These are phyloP conservation scores for Blumeriella jaapii DNA, from an alignment of 2,329 filamentous ascomycete genomes.

Conservation along the genomic window DNA sequence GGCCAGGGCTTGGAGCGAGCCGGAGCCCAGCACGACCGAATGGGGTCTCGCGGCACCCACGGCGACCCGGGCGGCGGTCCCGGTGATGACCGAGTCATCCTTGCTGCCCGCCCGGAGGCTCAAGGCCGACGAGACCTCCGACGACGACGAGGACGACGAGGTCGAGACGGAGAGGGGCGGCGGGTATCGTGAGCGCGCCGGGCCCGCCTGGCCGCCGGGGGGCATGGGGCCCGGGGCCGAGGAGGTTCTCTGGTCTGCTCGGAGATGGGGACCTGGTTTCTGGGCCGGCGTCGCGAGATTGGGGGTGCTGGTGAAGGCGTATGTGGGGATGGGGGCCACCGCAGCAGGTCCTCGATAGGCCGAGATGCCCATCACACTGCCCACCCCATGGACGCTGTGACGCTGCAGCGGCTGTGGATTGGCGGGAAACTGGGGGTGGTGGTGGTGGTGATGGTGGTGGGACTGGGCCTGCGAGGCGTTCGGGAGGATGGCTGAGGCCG, in stretches of 20 bases:
- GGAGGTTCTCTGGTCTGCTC: slow-evolving; percentile 42
- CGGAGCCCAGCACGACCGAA: slow-evolving; percentile 33
- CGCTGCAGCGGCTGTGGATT: slow-evolving; percentile 35
- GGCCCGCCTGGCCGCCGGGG: slow-evolving; percentile 29
- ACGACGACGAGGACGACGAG: slow-evolving; percentile 26
- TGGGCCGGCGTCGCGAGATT: slow-evolving; percentile 41
- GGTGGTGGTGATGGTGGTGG: slow-evolving; percentile 36
- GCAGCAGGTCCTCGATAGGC: slow-evolving; percentile 41
- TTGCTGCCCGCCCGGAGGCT: slow-evolving; percentile 35
- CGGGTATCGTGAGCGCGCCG: slow-evolving; percentile 32
- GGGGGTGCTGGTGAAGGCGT: slow-evolving; percentile 64
- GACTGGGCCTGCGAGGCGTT: slow-evolving; percentile 24
- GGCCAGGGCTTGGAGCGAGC: slow-evolving; percentile 36
- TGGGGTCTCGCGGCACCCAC: slow-evolving; percentile 25
- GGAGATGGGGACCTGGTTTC: slow-evolving; percentile 35
- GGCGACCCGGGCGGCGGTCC: slow-evolving; percentile 23
- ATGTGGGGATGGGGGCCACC: slow-evolving; percentile 56
- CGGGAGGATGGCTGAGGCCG: slow-evolving; percentile 42
- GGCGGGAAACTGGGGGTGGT: slow-evolving; percentile 37
- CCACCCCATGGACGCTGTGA: slow-evolving; percentile 40
- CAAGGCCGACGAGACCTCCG: slow-evolving; percentile 28
- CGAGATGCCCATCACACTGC: slow-evolving; percentile 33
- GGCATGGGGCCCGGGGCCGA: slow-evolving; percentile 36
- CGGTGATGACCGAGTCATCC: slow-evolving; percentile 40
- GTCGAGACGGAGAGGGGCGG: slow-evolving; percentile 41